Evolutionary conservation across 768 basidiomycete genomes (phyloP).

Genomic region (Suillus fuscotomentosus): DNA sequence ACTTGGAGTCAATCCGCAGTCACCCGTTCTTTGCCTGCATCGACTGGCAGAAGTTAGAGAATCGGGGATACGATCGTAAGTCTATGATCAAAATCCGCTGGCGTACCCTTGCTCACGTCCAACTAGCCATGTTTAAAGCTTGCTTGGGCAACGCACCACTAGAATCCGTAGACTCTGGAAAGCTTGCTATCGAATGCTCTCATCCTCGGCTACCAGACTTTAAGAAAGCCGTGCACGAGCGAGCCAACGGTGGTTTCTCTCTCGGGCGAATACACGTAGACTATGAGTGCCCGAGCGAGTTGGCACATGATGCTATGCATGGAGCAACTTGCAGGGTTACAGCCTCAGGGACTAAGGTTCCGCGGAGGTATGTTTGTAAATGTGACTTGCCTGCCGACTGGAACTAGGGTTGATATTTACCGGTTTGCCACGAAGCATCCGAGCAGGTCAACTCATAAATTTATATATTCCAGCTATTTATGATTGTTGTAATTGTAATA

Average conservation of each 20-base stretch:
- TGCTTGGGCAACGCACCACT: background rate
- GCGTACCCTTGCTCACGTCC: background rate
- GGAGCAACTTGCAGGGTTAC: background rate
- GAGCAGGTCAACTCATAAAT: background rate
- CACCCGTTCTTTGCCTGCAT: conserved; percentile 11
- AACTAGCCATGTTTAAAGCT: conserved; percentile 1
- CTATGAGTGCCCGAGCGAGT: background rate
- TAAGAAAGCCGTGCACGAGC: background rate
- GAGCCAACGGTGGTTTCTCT: background rate
- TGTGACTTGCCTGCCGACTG: conserved; percentile 2
- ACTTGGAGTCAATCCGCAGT: conserved; percentile 6
- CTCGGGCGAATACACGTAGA: background rate
- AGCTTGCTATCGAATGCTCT: background rate
- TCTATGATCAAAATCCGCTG: background rate
- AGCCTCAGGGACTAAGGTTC: too few species aligned
- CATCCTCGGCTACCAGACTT: background rate
- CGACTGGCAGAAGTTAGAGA: conserved; percentile 8
- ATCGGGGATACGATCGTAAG: conserved; percentile 12
- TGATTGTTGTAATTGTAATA: background rate
- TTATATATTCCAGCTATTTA: background rate
- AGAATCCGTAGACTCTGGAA: background rate
- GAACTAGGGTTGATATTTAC: background rate
- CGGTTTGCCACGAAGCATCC: background rate
- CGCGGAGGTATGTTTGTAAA: background rate
- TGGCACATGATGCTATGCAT: background rate